Evolutionary conservation across 1,139 yeast genomes (phyloP).

Genomic region (Nakaseomyces glabratus): DNA sequence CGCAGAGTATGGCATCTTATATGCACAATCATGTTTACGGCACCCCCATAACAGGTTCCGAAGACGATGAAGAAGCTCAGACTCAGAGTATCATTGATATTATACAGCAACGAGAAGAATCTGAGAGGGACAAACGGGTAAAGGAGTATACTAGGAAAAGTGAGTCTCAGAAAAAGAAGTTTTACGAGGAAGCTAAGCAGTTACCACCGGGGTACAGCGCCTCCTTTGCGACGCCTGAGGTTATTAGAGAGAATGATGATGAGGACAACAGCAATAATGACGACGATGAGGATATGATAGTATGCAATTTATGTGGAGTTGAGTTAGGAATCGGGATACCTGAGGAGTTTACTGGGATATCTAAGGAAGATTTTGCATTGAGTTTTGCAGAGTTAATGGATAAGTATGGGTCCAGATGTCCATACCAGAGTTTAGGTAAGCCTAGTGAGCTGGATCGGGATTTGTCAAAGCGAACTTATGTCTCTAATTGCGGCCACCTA

Average conservation of each 20-base stretch:
- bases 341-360: conserved; percentile 35
- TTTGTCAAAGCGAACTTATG: conserved; percentile 59
- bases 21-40: conserved; percentile 4
- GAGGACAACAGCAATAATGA: conserved; percentile 22
- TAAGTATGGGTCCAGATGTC: conserved; percentile 41
- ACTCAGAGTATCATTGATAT: conserved; percentile 31
- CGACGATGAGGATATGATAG: conserved; percentile 36
- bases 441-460: conserved; percentile 50
- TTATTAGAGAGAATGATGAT: conserved; percentile 28
- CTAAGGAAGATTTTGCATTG: conserved; percentile 16
- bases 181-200: conserved; percentile 14
- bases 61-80: conserved; percentile 26
- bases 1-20: conserved; percentile 6
- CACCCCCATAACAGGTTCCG: conserved; percentile 1
- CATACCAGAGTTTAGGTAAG: conserved; percentile 49
- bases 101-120: conserved; percentile 32
- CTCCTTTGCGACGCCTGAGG: conserved; percentile 28
- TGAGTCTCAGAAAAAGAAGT: conserved; percentile 20
- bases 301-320: conserved; percentile 66
- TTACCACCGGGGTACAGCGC: conserved; percentile 24
- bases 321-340: conserved; percentile 67
- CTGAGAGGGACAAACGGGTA: conserved; percentile 31
- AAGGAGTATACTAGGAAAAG: conserved; percentile 31
- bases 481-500: conserved; percentile 71
- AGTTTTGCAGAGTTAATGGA: conserved; percentile 29